Evolutionary conservation across 306 rosid genomes (phyloP).

Genomic region (Glycine latifolia): DNA sequence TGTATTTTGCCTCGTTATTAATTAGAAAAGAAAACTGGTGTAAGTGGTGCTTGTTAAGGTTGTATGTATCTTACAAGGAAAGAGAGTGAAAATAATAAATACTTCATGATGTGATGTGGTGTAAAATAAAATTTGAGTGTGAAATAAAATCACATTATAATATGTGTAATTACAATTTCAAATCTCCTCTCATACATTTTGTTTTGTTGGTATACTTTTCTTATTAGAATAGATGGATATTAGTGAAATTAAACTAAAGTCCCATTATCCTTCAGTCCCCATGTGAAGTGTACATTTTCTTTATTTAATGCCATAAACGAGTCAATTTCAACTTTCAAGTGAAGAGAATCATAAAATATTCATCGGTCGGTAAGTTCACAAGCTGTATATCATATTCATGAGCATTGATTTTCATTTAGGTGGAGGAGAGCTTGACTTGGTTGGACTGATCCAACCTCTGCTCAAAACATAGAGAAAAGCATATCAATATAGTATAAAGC

Average conservation of each 20-base stretch:
- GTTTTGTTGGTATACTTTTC: slow-evolving; percentile 1
- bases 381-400: slow-evolving; percentile 26
- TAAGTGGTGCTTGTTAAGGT: background rate
- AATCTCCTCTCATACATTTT: background rate
- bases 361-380: background rate
- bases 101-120: no score
- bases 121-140: background rate
- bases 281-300: slow-evolving; percentile 38
- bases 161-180: background rate
- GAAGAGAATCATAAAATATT: slow-evolving; percentile 7
- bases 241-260: background rate
- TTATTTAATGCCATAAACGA: slow-evolving; percentile 6
- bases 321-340: background rate
- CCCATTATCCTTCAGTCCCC: slow-evolving; percentile 32
- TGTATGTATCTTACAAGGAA: background rate
- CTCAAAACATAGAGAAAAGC: background rate
- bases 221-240: background rate
- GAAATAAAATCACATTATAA: background rate
- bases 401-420: slow-evolving; percentile 29
- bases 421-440: slow-evolving; percentile 27
- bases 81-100: background rate
- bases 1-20: background rate
- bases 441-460: slow-evolving; percentile 4
- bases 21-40: background rate
- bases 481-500: background rate